Evolutionary conservation across 1,139 yeast genomes (phyloP).

Genomic region (Sugiyamaella novakii): DNA sequence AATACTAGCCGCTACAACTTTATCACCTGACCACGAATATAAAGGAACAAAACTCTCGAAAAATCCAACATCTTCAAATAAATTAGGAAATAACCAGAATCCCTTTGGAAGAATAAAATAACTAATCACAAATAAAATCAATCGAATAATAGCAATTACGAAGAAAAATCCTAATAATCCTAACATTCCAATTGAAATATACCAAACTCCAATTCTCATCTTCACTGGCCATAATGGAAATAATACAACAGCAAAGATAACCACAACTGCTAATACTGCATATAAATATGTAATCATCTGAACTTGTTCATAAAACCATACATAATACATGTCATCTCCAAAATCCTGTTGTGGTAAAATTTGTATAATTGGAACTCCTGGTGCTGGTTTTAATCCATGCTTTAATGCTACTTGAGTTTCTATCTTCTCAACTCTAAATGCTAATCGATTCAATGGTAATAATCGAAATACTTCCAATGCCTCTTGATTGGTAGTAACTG

Average conservation of each 20-base stretch:
- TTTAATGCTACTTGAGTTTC: slow-evolving; percentile 71
- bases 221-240: slow-evolving; percentile 96
- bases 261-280: slow-evolving; percentile 65
- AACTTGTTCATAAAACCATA: slow-evolving; percentile 84
- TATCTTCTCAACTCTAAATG: slow-evolving; percentile 62
- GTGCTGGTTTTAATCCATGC: slow-evolving; percentile 65
- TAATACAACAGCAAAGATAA: slow-evolving; percentile 72
- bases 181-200: slow-evolving; percentile 73
- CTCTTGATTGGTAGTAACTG: slow-evolving; percentile 52
- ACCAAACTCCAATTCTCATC: slow-evolving; percentile 92
- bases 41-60: slow-evolving; percentile 87
- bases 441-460: slow-evolving; percentile 72
- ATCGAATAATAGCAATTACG: slow-evolving; percentile 74
- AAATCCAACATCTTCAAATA: slow-evolving; percentile 94
- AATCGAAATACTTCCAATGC: slow-evolving; percentile 66
- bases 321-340: slow-evolving; percentile 76
- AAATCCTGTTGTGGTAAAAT: slow-evolving; percentile 69
- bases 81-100: slow-evolving; percentile 93
- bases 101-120: slow-evolving; percentile 64
- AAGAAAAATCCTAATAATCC: slow-evolving; percentile 78
- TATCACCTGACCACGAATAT: slow-evolving; percentile 75
- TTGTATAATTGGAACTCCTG: slow-evolving; percentile 71
- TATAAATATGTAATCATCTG: slow-evolving; percentile 64
- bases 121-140: slow-evolving; percentile 68
- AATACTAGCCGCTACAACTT: slow-evolving; percentile 36